These are phyloP conservation scores for Pseudogymnoascus verrucosus DNA, from an alignment of 2,329 filamentous ascomycete species.

Conservation along the genomic window DNA sequence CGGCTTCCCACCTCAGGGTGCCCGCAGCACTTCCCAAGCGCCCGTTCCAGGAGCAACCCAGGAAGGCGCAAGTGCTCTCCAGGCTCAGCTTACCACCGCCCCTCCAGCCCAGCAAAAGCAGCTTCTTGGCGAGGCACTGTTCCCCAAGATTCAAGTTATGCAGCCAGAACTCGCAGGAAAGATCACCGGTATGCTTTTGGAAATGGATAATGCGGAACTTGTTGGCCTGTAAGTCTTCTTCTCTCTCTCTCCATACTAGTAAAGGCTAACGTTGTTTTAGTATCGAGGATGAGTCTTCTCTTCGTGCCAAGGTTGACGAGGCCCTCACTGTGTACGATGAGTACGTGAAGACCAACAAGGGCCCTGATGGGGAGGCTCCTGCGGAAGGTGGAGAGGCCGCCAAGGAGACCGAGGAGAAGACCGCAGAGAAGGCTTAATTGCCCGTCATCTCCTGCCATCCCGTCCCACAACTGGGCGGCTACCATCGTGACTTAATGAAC, in stretches of 20 bases:
- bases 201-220: slow-evolving; percentile 97
- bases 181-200: slow-evolving; percentile 98
- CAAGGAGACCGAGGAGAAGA: slow-evolving; percentile 43
- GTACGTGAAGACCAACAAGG: slow-evolving; percentile 68
- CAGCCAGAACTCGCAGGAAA: slow-evolving; percentile 96
- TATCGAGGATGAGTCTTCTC: slow-evolving; percentile 79
- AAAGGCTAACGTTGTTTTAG: slow-evolving; percentile 40
- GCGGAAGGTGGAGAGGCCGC: slow-evolving; percentile 27
- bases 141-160: slow-evolving; percentile 94
- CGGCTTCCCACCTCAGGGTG: slow-evolving; percentile 30
- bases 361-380: slow-evolving; percentile 25
- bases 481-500: slow-evolving; percentile 11
- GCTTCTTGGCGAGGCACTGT: slow-evolving; percentile 93
- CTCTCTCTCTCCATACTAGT: background rate
- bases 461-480: background rate
- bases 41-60: slow-evolving; percentile 23
- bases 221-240: slow-evolving; percentile 76
- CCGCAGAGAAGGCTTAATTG: slow-evolving; percentile 45
- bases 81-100: slow-evolving; percentile 48
- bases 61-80: slow-evolving; percentile 34
- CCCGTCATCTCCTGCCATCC: slow-evolving; percentile 11
- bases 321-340: slow-evolving; percentile 96
- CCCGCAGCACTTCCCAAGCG: slow-evolving; percentile 29
- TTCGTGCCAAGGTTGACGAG: slow-evolving; percentile 94
- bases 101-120: slow-evolving; percentile 84